Percentiles rank a stretch among this genome's conserved stretches.
Conservation (phyloP, 495 filamentous ascomycete species). For the Hypomontagnella monticulosa region DNA sequence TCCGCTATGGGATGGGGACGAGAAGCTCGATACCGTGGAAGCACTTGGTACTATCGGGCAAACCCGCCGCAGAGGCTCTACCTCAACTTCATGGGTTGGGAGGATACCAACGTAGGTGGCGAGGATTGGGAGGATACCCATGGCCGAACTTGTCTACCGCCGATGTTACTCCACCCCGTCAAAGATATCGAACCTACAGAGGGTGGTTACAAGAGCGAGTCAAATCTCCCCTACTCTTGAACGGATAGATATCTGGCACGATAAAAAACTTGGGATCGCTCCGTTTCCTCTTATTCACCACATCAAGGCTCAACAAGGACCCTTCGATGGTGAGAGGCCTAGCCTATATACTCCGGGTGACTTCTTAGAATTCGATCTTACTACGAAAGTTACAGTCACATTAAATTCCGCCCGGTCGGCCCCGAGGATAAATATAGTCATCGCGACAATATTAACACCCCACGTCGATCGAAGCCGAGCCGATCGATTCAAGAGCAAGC, state of each 20-base stretch:
- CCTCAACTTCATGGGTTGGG: conserved; percentile 70
- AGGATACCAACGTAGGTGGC: conserved; percentile 61
- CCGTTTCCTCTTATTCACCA: neutral
- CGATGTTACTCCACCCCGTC: conserved; percentile 65
- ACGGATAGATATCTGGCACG: neutral
- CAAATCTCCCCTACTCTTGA: conserved; percentile 43
- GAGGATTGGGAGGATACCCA: conserved; percentile 61
- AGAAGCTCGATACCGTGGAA: conserved; percentile 65
- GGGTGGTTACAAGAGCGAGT: conserved; percentile 51
- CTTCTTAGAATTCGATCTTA: conserved; percentile 14
- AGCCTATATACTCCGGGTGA: neutral
- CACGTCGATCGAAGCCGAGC: neutral
- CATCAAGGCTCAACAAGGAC: neutral
- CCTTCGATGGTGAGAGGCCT: neutral
- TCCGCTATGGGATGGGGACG: conserved; percentile 61
- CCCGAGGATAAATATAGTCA: no score
- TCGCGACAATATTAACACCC: neutral
- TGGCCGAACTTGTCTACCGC: conserved; percentile 64
- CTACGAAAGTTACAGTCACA: neutral
- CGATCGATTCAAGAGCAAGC: neutral
- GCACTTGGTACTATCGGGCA: conserved; percentile 67
- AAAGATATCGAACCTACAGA: conserved; percentile 58
- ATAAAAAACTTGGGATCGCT: neutral
- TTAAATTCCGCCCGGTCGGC: neutral
- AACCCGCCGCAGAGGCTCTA: conserved; percentile 65